Percentiles rank a stretch among this genome's conserved stretches.
phyloP scores from a whole-genome alignment of 495 filamentous ascomycete genomes.

The Terfezia boudieri region DNA sequence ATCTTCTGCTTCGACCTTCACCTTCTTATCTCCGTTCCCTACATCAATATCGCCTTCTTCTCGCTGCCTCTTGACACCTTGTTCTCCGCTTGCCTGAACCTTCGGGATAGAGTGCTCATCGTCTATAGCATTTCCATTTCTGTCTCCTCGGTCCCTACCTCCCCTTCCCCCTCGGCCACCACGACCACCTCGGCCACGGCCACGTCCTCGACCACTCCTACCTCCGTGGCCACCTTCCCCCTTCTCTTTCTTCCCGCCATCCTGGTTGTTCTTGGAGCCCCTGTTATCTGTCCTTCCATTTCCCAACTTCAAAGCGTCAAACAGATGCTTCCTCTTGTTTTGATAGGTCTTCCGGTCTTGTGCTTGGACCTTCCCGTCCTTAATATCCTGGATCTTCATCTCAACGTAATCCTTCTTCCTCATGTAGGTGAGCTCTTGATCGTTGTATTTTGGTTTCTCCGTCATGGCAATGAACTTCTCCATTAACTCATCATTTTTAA shows the following conservation, averaged over 20 bases:
- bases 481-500: conserved; percentile 47
- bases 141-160: conserved; percentile 19
- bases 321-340: conserved; percentile 21
- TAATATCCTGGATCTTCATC: conserved; percentile 53
- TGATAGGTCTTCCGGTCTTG: conserved; percentile 13
- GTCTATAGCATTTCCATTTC: conserved; percentile 13
- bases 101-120: conserved; percentile 13
- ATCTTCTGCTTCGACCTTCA: conserved; percentile 3
- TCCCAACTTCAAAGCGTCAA: conserved; percentile 4
- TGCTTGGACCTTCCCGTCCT: conserved; percentile 38
- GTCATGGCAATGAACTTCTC: conserved; percentile 56
- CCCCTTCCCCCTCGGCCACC: conserved; percentile 22
- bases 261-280: conserved; percentile 1
- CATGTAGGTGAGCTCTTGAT: conserved; percentile 46
- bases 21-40: conserved; percentile 5
- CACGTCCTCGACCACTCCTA: conserved; percentile 23
- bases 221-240: conserved; percentile 37
- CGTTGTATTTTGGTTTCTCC: conserved; percentile 65
- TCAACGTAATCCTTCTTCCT: conserved; percentile 73
- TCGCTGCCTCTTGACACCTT: conserved; percentile 1
- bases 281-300: conserved; percentile 12
- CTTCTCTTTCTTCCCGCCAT: conserved; percentile 9
- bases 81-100: conserved; percentile 5
- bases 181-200: conserved; percentile 23
- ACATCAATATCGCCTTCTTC: not conserved